A percentile compares a stretch with the other conserved stretches of the same genome.
phyloP scores from a whole-genome alignment of 305 asterid species.

The Ajuga reptans region DNA sequence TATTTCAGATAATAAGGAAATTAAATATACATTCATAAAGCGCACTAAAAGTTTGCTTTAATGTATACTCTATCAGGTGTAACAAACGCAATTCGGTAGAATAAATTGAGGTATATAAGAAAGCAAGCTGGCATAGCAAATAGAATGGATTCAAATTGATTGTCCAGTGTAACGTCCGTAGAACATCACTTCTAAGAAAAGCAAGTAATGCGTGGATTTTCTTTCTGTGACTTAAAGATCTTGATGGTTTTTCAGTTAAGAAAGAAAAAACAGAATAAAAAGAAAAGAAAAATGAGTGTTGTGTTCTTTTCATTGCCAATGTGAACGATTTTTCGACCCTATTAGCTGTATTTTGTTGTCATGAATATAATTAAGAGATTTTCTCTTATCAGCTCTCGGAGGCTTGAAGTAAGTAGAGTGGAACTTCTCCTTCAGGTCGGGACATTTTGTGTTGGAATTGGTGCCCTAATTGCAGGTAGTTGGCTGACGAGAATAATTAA shows the following conservation, averaged over 20 bases:
- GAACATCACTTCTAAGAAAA: constrained; percentile 9
- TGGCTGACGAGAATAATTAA: not conserved
- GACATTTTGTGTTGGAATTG: constrained; percentile 77
- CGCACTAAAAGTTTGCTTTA: too few species aligned
- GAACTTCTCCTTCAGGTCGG: constrained; percentile 98
- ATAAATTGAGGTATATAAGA: not conserved
- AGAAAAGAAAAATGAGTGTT: not conserved
- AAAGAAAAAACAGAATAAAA: not conserved
- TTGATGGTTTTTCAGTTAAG: not conserved
- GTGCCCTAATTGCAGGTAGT: constrained; percentile 88
- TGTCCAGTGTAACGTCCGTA: constrained; percentile 2
- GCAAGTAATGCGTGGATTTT: not conserved
- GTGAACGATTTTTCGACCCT: not conserved
- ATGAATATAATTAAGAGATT: constrained; percentile 5
- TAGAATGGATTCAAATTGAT: not conserved
- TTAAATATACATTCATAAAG: too few species aligned
- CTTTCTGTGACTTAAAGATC: not conserved
- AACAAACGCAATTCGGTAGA: not conserved
- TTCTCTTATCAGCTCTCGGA: constrained; percentile 64
- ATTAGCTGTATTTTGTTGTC: not conserved
- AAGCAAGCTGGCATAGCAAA: not conserved
- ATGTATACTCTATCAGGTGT: too few species aligned
- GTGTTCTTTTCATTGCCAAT: not conserved
- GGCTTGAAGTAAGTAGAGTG: constrained; percentile 97
- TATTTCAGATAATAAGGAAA: too few species aligned